Evolutionary conservation across 2,329 filamentous ascomycete genomes (phyloP), one percentile per base, ranked within the genome.

Genomic region (Alternaria triticina): DNA sequence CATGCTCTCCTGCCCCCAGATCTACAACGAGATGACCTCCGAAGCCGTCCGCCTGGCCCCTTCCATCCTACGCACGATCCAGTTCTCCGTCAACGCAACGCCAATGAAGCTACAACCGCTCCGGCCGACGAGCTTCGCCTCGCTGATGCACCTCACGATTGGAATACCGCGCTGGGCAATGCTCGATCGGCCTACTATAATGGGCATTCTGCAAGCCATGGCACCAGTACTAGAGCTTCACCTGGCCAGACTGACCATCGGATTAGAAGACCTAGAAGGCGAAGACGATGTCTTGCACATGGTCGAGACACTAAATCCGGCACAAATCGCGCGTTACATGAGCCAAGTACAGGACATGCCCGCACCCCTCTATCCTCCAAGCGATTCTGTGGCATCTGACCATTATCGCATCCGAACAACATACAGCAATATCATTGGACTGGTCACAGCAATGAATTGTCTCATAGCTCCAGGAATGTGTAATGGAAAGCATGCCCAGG

Each of bases 1-100:
- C 6, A 36, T 59, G 28, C 52, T 62, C 27, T 54, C 60, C n/a
- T 62, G 60, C 55, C 49, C 54, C 25, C 47, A 58, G 15, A 59
- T 62, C 12, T 20, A 22, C 22, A n/a, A 52, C 20, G 60, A 62
- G 30, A 54, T 62, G 56, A 15, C 50, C 13, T 43, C 44, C 12
- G 59, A 61, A 36, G 23, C 44, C 17, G 8, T 51, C 40, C 45
- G 52, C 45, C 3, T 45, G 22, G 59, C 59, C 13, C 44, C 59
- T 43, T 13, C 15, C 12, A 51, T 61, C 44, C 45, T 57, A 10
- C 25, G 20, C n/a, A 15, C 10, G 11, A 43, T 57, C 20, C 22
- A 57, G 33, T 20, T 33, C 17, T n/a, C 43, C 1, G 13, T 10
- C 11, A 20, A 44, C 45, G 13, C 20, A 8, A 45, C 49, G 33